Conservation (phyloP, 805 yeast genomes). For the Yamadazyma scolyti region DNA sequence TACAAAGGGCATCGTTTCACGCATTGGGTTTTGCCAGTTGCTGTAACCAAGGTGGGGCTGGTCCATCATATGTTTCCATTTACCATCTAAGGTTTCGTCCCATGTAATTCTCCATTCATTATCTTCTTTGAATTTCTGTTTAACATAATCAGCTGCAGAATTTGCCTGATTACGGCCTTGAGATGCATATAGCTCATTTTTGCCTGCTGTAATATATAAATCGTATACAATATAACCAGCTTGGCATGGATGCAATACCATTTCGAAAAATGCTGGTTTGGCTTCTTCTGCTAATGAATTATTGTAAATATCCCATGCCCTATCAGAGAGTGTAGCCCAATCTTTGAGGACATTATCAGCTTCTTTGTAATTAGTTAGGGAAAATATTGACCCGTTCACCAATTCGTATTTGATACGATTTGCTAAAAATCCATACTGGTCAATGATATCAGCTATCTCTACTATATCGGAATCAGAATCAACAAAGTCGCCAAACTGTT, state of each 20-base stretch:
- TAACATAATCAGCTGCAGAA: constrained; percentile 11
- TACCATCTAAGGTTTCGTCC: constrained; percentile 12
- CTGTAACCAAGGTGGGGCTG: constrained; percentile 15
- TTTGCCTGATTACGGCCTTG: constrained; percentile 14
- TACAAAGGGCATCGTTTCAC: constrained; percentile 13
- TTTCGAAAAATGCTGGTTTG: constrained; percentile 15
- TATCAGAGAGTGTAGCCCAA: constrained; percentile 12
- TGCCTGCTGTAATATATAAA: constrained; percentile 14
- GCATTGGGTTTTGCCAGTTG: constrained; percentile 17
- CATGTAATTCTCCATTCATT: constrained; percentile 11
- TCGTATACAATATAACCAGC: constrained; percentile 17
- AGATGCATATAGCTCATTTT: constrained; percentile 12
- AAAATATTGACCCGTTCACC: constrained; percentile 11
- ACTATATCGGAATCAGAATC: constrained; percentile 3
- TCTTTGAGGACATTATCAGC: constrained; percentile 11
- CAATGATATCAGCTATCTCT: constrained; percentile 15
- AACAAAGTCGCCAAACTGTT: constrained; percentile 10
- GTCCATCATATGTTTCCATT: constrained; percentile 17
- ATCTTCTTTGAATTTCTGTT: constrained; percentile 12
- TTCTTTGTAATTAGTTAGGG: constrained; percentile 12
- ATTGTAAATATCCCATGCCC: constrained; percentile 14
- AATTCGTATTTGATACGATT: constrained; percentile 11
- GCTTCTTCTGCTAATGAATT: constrained; percentile 10
- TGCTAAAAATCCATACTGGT: constrained; percentile 13
- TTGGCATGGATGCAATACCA: constrained; percentile 12